These are phyloP conservation scores for Aspergillus bombycis DNA, from an alignment of 2,329 filamentous ascomycete genomes.

Conservation along the genomic window DNA sequence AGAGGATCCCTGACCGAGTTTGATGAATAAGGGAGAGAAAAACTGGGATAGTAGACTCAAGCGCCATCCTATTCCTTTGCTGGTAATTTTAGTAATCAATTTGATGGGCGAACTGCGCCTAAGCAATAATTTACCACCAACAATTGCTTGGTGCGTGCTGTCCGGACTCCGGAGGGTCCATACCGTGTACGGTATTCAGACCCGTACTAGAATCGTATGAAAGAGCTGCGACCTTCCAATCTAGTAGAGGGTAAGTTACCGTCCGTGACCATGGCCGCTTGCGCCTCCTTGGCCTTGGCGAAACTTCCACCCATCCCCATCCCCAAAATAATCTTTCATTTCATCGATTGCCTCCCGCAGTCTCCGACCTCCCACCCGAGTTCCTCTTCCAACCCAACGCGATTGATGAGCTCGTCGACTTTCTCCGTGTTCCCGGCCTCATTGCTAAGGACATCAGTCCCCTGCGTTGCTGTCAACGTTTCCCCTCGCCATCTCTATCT, in stretches of 20 bases:
- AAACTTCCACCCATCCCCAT: conserved; percentile 34
- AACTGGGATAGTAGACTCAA: too few relatives aligned
- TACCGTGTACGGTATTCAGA: conserved; percentile 9
- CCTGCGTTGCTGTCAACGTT: conserved; percentile 29
- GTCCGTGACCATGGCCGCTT: conserved; percentile 32
- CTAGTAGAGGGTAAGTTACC: conserved; percentile 28
- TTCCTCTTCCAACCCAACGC: conserved; percentile 21
- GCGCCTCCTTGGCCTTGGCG: conserved; percentile 42
- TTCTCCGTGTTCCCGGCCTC: conserved; percentile 25
- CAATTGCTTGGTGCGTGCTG: not conserved
- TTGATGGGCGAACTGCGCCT: not conserved
- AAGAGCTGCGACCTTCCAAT: conserved; percentile 16
- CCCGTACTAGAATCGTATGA: conserved; percentile 14
- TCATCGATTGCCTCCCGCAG: conserved; percentile 26
- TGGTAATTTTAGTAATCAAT: not conserved
- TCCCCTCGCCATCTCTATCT: conserved; percentile 36
- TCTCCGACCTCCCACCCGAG: conserved; percentile 24
- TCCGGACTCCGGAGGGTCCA: not conserved
- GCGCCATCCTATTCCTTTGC: not conserved
- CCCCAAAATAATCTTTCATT: conserved; percentile 29
- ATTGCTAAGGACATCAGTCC: conserved; percentile 29
- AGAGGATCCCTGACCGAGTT: not conserved
- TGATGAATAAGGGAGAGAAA: not conserved
- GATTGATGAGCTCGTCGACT: conserved; percentile 36
- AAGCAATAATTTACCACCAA: not conserved